A percentile compares a stretch with the other conserved stretches of the same genome.
Evolutionary conservation across 805 yeast genomes (phyloP).

Genomic region (Naumovozyma castellii): DNA sequence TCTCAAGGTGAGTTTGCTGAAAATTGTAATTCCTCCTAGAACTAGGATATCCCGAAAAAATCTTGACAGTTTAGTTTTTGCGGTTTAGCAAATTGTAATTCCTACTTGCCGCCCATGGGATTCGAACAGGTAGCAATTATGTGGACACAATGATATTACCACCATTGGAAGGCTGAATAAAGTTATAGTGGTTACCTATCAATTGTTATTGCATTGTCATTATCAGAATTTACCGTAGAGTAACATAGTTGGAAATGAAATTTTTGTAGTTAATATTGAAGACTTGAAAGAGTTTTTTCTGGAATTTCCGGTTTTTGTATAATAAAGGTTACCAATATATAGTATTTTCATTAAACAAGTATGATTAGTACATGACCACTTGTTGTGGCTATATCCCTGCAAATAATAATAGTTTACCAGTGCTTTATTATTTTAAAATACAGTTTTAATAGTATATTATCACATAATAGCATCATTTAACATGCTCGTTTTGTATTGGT

Average conservation of each 20-base stretch:
- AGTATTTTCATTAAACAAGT: background rate
- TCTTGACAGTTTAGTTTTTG: background rate
- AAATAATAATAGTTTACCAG: background rate
- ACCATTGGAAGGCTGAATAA: background rate
- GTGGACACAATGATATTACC: background rate
- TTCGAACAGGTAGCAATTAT: background rate
- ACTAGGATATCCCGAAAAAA: background rate
- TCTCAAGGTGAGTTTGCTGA: background rate
- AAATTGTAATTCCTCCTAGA: background rate
- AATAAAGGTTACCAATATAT: background rate
- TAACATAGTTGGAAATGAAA: background rate
- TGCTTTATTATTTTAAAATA: background rate
- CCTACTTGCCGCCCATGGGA: background rate
- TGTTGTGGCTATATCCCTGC: background rate
- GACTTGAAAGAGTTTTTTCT: background rate
- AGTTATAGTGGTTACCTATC: background rate
- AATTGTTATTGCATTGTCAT: background rate
- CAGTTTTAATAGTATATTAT: background rate
- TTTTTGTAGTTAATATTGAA: background rate
- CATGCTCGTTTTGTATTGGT: background rate
- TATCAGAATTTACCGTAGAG: background rate
- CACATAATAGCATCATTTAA: background rate
- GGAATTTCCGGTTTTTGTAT: background rate
- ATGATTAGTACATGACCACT: background rate
- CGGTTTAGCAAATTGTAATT: background rate